These are phyloP conservation scores for Hypoxylon sp. DNA, from an alignment of 2,329 filamentous ascomycete species.

Conservation along the genomic window DNA sequence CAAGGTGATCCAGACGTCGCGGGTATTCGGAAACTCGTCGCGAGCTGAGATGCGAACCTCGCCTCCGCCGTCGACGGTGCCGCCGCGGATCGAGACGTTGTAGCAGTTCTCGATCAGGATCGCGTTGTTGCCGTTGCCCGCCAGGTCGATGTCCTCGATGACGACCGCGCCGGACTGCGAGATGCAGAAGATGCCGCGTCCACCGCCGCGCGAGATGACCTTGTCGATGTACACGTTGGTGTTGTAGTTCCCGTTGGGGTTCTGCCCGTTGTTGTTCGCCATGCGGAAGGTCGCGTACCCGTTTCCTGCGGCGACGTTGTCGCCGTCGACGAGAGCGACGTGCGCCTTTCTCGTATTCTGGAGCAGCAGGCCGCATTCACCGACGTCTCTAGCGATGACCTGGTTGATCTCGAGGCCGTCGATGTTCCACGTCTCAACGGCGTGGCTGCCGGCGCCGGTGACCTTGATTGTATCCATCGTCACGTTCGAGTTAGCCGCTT, in stretches of 20 bases:
- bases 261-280: constrained; percentile 63
- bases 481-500: constrained; percentile 60
- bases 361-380: constrained; percentile 64
- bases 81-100: constrained; percentile 58
- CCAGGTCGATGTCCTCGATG: constrained; percentile 58
- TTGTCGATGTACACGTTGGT: constrained; percentile 62
- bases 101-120: constrained; percentile 69
- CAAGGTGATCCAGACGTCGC: constrained; percentile 58
- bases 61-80: constrained; percentile 61
- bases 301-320: constrained; percentile 60
- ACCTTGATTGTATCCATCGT: constrained; percentile 61
- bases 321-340: constrained; percentile 63
- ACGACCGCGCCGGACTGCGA: constrained; percentile 62
- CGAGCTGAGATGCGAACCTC: constrained; percentile 63
- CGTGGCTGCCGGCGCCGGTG: constrained; percentile 62
- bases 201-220: constrained; percentile 63
- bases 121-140: constrained; percentile 62
- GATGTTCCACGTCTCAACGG: constrained; percentile 68
- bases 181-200: constrained; percentile 65
- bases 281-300: constrained; percentile 66
- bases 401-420: constrained; percentile 59
- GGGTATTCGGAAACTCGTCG: constrained; percentile 61
- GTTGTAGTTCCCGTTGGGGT: constrained; percentile 56
- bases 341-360: constrained; percentile 61
- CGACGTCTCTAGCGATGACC: constrained; percentile 62